Base-by-base conservation (phyloP, 257 asterid species). In the Primulina tabacum region DNA sequence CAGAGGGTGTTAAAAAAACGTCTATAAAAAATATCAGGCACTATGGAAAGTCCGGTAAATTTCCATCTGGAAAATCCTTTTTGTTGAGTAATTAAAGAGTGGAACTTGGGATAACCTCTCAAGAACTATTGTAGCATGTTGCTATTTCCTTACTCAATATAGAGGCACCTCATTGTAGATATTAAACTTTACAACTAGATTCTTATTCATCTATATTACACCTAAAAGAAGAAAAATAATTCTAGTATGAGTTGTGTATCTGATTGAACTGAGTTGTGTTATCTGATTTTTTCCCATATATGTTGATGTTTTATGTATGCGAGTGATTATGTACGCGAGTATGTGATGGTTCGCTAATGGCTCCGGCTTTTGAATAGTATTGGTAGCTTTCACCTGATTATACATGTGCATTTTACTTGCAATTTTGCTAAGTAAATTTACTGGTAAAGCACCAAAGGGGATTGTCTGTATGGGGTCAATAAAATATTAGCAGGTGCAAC, bases 141-240 rank as follows among this genome's bases (percentile, higher is more conserved):
- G 67, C 6, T 60, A 58, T 64, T 65, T 59, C 29, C 67, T 1
- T 68, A 43, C 29, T 17, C 38, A 52, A 34, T 66, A 60, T 29
- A 53, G 68, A 60, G 79, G 35, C 10, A 62, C 66, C 43, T 64
- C 66, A 12, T 70, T 73, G 82, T 71, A 74, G 77, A 74, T 74
- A 74, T 60, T 43, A 20, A 57, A 74, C 82, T 6, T 60, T 61
- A 59, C 28, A 8, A 18, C 50, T 24, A 60, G 71, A 66, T 70
- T 64, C 64, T 33, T 64, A 53, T 74, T 70, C 38, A 68, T 17
- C 26, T 68, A 73, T 73, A 78, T 63, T 63, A 65, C n/a, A 60
- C 30, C 2, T 28, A 28, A 28, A 28, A 28, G 20, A 28, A 34
- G 33, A n/a, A 29, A 64, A 11, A 32, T 3, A 63, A 20, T 29